Evolutionary conservation across 805 yeast genomes (phyloP).

Genomic region (Wickerhamiella parazyma): DNA sequence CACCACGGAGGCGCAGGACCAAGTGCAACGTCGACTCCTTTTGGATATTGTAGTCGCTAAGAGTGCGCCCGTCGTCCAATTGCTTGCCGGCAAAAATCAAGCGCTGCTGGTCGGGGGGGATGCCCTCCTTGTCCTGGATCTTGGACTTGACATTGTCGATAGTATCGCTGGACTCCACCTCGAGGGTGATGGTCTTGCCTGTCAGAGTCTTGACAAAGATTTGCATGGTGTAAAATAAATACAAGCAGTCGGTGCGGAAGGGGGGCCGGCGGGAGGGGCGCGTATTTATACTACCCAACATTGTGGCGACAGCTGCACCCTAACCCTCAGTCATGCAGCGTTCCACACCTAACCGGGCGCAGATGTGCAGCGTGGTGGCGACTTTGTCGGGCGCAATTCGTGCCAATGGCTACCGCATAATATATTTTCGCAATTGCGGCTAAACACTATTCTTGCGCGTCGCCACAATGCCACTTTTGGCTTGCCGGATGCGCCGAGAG

Average conservation of each 20-base stretch:
- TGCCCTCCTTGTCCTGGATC: conserved; percentile 94
- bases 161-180: conserved; percentile 89
- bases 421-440: neutral
- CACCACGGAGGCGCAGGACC: conserved; percentile 81
- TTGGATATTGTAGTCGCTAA: conserved; percentile 90
- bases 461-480: neutral
- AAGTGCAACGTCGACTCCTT: conserved; percentile 81
- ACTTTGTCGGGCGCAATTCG: neutral
- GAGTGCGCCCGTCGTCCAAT: conserved; percentile 88
- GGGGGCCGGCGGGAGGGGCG: neutral
- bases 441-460: neutral
- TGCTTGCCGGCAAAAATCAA: conserved; percentile 93
- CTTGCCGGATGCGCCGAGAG: neutral
- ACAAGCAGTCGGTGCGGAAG: neutral
- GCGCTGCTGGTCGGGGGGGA: conserved; percentile 95
- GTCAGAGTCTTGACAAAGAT: conserved; percentile 82
- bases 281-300: conserved; percentile 6
- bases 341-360: neutral
- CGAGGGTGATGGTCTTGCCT: conserved; percentile 79
- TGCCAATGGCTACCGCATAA: neutral
- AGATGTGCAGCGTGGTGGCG: conserved; percentile 30
- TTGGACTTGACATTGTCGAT: conserved; percentile 90
- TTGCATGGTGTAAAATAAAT: conserved; percentile 45
- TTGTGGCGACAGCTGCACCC: conserved; percentile 1
- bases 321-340: neutral